Percentiles rank a stretch among this genome's conserved stretches.
These are phyloP conservation scores for Myxozyma lipomycoides DNA, from an alignment of 805 yeast species.

Conservation along the genomic window DNA sequence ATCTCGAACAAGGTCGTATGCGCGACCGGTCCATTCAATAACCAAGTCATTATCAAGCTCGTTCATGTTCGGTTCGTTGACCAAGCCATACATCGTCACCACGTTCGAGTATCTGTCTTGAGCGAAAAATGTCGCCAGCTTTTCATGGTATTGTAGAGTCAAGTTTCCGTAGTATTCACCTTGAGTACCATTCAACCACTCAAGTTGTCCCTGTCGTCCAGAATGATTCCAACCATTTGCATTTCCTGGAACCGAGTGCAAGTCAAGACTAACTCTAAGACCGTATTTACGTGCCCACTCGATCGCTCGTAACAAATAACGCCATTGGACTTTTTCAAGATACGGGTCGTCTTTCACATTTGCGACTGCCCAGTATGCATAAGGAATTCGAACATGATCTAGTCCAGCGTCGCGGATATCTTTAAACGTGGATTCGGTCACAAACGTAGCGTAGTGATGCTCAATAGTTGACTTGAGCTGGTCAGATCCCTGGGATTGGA, in stretches of 20 bases:
- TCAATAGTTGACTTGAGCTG: conserved; percentile 51
- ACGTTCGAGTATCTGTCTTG: conserved; percentile 57
- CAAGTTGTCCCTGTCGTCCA: conserved; percentile 52
- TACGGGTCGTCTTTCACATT: conserved; percentile 67
- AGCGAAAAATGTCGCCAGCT: conserved; percentile 62
- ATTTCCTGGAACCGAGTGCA: conserved; percentile 80
- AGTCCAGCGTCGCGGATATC: conserved; percentile 60
- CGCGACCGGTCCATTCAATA: conserved; percentile 52
- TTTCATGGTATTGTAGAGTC: conserved; percentile 52
- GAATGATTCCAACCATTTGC: conserved; percentile 85
- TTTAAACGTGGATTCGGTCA: conserved; percentile 66
- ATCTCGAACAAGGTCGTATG: conserved; percentile 55
- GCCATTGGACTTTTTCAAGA: conserved; percentile 54
- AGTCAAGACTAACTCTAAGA: conserved; percentile 66
- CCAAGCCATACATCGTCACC: conserved; percentile 71
- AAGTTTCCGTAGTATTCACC: conserved; percentile 41
- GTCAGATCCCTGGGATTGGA: conserved; percentile 56
- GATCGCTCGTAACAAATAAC: conserved; percentile 59
- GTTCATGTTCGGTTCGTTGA: conserved; percentile 65
- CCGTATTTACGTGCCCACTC: conserved; percentile 61
- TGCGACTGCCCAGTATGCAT: conserved; percentile 91
- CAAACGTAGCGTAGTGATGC: conserved; percentile 76
- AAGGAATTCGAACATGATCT: conserved; percentile 83
- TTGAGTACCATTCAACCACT: conserved; percentile 46
- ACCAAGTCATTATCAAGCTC: conserved; percentile 56